Conservation (phyloP, 139 green algal species). For the Trebouxia sp. region DNA sequence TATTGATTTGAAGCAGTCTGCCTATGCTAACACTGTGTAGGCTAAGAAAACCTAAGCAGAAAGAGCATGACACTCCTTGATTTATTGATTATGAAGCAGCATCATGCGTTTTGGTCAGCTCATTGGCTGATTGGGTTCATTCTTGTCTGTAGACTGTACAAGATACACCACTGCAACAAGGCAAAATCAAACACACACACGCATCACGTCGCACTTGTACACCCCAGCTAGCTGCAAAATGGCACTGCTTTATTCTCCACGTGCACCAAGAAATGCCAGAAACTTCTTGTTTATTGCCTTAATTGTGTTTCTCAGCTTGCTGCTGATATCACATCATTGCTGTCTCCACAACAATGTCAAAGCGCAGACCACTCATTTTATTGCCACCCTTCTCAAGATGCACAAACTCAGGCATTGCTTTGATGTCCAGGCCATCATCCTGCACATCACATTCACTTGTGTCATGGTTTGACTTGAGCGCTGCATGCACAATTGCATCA, state of each 20-base stretch:
- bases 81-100: neutral
- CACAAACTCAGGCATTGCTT: constrained; percentile 25
- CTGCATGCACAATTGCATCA: no score
- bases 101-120: neutral
- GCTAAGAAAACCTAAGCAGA: neutral
- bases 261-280: neutral
- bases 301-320: neutral
- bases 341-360: constrained; percentile 23
- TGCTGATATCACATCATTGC: neutral
- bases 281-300: neutral
- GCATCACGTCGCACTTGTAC: no score
- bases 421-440: constrained; percentile 53
- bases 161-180: neutral
- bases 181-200: neutral
- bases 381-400: neutral
- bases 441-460: neutral
- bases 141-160: neutral
- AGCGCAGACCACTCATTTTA: neutral
- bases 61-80: neutral
- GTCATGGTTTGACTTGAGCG: no score
- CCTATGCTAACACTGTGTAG: neutral
- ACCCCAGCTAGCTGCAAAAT: constrained; percentile 2
- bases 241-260: neutral
- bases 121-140: constrained; percentile 1
- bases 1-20: neutral